A percentile compares a stretch with the other conserved stretches of the same genome.
Evolutionary conservation across 345 rosid species (phyloP).

Genomic region (Lepidium aucheri): DNA sequence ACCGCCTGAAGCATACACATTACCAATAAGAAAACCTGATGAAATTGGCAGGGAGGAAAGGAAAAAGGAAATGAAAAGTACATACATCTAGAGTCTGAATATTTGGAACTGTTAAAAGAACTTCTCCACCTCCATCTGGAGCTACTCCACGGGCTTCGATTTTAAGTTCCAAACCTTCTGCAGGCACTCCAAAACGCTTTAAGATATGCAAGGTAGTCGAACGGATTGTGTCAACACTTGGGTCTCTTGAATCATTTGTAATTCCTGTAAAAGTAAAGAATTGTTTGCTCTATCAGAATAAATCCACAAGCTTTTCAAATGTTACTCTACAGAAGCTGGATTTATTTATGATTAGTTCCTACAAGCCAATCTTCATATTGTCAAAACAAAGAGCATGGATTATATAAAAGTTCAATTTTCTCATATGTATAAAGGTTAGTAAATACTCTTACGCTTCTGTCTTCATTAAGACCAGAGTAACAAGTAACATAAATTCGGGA

Average conservation of each 20-base stretch:
- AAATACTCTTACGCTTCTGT: not conserved
- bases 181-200: slow-evolving; percentile 52
- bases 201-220: slow-evolving; percentile 51
- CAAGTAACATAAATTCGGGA: not conserved
- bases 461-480: not conserved
- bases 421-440: not conserved
- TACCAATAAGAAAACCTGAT: slow-evolving; percentile 2
- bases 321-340: not conserved
- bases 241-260: slow-evolving; percentile 77
- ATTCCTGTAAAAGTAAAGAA: slow-evolving; percentile 44
- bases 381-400: not conserved
- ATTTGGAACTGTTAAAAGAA: slow-evolving; percentile 54
- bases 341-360: not conserved
- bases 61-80: not conserved
- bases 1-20: slow-evolving; percentile 44
- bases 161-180: slow-evolving; percentile 68
- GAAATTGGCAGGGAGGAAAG: not conserved
- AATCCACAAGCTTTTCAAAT: not conserved
- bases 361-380: not conserved
- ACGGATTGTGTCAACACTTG: slow-evolving; percentile 68
- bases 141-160: slow-evolving; percentile 74
- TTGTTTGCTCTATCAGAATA: not conserved
- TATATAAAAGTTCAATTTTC: not conserved
- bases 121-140: slow-evolving; percentile 84
- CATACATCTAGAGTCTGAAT: slow-evolving; percentile 47